phyloP scores from a whole-genome alignment of 2,329 filamentous ascomycete genomes.

The Pseudogymnoascus verrucosus region DNA sequence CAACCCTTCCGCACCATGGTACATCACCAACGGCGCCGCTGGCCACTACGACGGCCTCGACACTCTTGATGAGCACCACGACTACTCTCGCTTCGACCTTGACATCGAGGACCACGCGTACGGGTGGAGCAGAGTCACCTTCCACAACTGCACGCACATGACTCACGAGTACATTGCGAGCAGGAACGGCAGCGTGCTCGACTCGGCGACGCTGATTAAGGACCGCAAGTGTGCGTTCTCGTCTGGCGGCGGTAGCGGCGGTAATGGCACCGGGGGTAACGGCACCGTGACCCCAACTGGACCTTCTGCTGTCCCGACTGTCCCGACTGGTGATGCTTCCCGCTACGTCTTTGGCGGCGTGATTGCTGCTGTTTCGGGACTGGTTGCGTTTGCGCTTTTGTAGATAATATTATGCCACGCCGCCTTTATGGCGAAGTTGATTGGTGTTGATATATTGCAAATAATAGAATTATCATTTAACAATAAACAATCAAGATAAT shows the following conservation, averaged over 20 bases:
- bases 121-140: conserved; percentile 32
- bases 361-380: neutral
- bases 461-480: neutral
- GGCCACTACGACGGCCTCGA: conserved; percentile 27
- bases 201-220: conserved; percentile 26
- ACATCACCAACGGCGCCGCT: conserved; percentile 25
- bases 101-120: conserved; percentile 28
- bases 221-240: conserved; percentile 10
- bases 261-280: neutral
- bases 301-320: neutral
- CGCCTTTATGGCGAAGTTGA: neutral
- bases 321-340: neutral
- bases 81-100: conserved; percentile 20
- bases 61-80: conserved; percentile 3
- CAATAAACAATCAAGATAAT: neutral
- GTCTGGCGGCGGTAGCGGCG: neutral
- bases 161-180: conserved; percentile 31
- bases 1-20: conserved; percentile 19
- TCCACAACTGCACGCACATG: conserved; percentile 34
- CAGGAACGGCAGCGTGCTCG: conserved; percentile 25
- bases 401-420: neutral
- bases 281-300: neutral
- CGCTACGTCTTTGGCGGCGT: neutral
- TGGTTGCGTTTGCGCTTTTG: neutral
- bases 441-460: neutral